Conservation (phyloP, 208 protist species). For the Trypanosoma cruzi region DNA sequence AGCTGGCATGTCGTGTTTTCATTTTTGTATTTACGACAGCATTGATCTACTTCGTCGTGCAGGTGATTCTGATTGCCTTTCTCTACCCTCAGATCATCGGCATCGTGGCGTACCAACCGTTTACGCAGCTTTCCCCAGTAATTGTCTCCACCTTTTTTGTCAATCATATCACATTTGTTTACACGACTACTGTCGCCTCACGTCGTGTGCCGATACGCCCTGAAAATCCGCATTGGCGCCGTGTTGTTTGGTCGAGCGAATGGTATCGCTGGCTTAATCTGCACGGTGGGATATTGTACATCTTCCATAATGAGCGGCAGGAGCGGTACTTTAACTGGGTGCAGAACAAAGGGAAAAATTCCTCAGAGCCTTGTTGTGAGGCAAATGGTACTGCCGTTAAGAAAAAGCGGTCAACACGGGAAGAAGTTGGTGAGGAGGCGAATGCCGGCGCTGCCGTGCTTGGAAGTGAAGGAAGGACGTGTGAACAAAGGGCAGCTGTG, state of each 20-base stretch:
- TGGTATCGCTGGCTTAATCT: constrained; percentile 81
- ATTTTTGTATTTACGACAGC: constrained; percentile 79
- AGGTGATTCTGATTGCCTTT: constrained; percentile 42
- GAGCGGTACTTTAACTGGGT: constrained; percentile 65
- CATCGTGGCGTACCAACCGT: constrained; percentile 68
- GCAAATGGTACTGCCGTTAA: neutral
- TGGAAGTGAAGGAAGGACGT: neutral
- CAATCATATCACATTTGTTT: constrained; percentile 77
- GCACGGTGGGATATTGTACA: constrained; percentile 82
- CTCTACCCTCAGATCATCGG: constrained; percentile 56
- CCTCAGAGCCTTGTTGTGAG: neutral
- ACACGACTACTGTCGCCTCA: constrained; percentile 60
- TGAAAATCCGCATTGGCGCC: constrained; percentile 61
- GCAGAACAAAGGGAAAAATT: constrained; percentile 30
- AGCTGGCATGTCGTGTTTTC: constrained; percentile 79
- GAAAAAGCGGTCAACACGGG: too few species aligned
- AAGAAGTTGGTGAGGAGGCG: neutral
- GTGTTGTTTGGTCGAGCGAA: constrained; percentile 58
- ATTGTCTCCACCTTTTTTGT: constrained; percentile 69
- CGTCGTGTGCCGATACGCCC: constrained; percentile 65
- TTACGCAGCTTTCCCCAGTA: constrained; percentile 66
- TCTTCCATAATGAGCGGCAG: constrained; percentile 77
- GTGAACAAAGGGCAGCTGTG: neutral
- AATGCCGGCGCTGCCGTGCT: neutral
- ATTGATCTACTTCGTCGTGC: constrained; percentile 58